Evolutionary conservation across 1,284 basidiomycete species (phyloP), one percentile per base, ranked within the genome.

Genomic region (Hymenochaete sp.): DNA sequence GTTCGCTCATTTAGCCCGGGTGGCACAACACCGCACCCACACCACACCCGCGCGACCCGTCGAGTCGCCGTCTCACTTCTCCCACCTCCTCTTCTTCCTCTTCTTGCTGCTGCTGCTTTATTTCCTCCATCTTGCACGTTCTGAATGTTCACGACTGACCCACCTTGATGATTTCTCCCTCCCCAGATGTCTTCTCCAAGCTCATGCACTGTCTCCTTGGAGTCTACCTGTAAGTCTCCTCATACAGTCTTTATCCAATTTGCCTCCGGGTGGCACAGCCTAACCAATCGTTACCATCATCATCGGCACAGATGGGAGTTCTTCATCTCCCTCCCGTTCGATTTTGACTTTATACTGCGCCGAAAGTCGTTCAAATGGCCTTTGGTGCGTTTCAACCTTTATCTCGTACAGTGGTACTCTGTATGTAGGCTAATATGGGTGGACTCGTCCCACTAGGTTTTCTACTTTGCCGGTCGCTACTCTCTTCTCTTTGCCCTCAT

Each of bases 401-500:
- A 51, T 24, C 54, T 47, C 27, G 31, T 38, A 11, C 22, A 38
- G 36, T 3, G 14, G 24, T 13, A 21, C 35, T 25, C 11, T 18
- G 31, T 43, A 4, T 14, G 40, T 42, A 29, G 5, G 16, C 19
- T n/a, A 28, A 47, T 21, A 45, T 24, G n/a, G n/a, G n/a, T n/a
- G n/a, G n/a, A n/a, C n/a, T n/a, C n/a, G n/a, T n/a, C n/a, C 25
- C 36, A 52, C 4, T 51, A 85, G 84, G 64, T 72, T 35, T 83
- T 85, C 60, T 87, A 87, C 60, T 84, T 86, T 59, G 60, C 76
- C 38, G 81, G 81, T 52, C 73, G 83, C 46, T 87, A 86, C 58
- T 72, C 70, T 51, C 61, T 87, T 29, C 61, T 86, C 7, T 70
- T 80, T 53, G 75, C 82, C 4, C 64, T 85, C 53, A 71, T 82